These are phyloP conservation scores for Cnidoscolus chayamansa DNA, from an alignment of 441 rosid species.

Conservation along the genomic window DNA sequence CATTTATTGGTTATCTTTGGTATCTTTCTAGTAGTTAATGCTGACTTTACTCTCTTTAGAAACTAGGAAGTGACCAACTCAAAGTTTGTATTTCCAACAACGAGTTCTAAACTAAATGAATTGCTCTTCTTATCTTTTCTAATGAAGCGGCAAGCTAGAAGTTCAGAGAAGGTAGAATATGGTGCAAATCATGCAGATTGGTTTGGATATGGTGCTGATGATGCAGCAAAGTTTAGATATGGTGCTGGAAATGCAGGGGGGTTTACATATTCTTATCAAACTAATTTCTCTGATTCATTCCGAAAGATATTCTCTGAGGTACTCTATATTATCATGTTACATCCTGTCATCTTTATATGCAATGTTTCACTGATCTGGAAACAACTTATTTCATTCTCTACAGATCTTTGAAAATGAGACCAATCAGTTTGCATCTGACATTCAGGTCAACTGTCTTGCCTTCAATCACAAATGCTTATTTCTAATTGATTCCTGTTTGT, in stretches of 20 bases:
- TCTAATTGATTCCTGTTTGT: slow-evolving; percentile 16
- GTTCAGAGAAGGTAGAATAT: slow-evolving; percentile 45
- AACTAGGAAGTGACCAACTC: background rate
- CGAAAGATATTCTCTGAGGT: slow-evolving; percentile 88
- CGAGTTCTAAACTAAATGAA: slow-evolving; percentile 20
- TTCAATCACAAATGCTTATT: slow-evolving; percentile 15
- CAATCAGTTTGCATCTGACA: slow-evolving; percentile 51
- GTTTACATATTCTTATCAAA: slow-evolving; percentile 46
- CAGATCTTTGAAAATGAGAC: slow-evolving; percentile 74
- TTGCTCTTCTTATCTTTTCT: slow-evolving; percentile 17
- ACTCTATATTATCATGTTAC: slow-evolving; percentile 5
- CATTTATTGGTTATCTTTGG: background rate
- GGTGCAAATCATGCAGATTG: slow-evolving; percentile 30
- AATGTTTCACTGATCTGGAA: slow-evolving; percentile 21
- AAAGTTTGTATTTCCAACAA: slow-evolving; percentile 1
- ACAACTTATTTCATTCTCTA: slow-evolving; percentile 23
- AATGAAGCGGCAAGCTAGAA: slow-evolving; percentile 39
- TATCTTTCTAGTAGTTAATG: background rate
- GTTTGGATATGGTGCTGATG: slow-evolving; percentile 39
- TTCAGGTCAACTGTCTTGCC: slow-evolving; percentile 49
- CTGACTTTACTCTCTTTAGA: slow-evolving; percentile 8
- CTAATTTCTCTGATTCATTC: slow-evolving; percentile 81
- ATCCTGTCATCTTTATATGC: slow-evolving; percentile 6
- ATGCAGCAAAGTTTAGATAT: slow-evolving; percentile 28
- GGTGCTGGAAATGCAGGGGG: slow-evolving; percentile 48